Base-by-base conservation (phyloP, 2,329 filamentous ascomycete genomes). In the Trichoderma sp. region DNA sequence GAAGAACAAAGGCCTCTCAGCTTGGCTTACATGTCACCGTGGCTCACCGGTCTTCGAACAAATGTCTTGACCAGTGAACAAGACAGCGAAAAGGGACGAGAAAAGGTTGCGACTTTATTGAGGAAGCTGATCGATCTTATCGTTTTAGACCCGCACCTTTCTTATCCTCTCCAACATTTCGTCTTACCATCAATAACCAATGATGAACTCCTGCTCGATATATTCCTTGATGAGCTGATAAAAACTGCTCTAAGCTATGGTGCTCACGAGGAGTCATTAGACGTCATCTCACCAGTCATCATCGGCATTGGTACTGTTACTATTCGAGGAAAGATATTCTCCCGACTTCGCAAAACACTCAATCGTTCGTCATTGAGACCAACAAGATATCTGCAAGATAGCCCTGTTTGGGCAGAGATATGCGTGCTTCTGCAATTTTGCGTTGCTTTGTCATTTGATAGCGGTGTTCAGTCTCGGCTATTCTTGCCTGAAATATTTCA, bases 401-500 rank as follows among this genome's bases (percentile, higher is more conserved):
- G 93, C 78, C 86, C 88, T 2, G 91, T 93, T 9, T 93, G 92
- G 92, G 84, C 87, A n/a, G 92, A 93, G 82, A 90, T 93, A 33
- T 92, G 91, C 80, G 87, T 93, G 63, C 84, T 93, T 38, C 85
- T 93, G 66, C 90, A 91, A 63, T 91, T 93, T 77, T 93, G 91
- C 76, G 84, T 93, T 16, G 89, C 91, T 2, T 85, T 93, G 68
- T 93, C 92, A 1, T 93, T 93, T 78, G 90, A 93, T 81, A 91
- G 89, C 77, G 90, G 91, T 27, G 88, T 92, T 16, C 92, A 93
- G 81, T 88, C 91, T 4, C 91, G 93, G 81, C 85, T 93, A 62
- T 93, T 91, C 78, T 84, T 93, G 6, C 91, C 92, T 0, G 92
- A 93, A 80, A 87, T 93, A 63, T 93, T 93, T 80, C 92, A 93